A percentile compares a stretch with the other conserved stretches of the same genome.
These are phyloP conservation scores for Leavenworthia alabamica DNA, from an alignment of 345 rosid genomes.

Conservation along the genomic window DNA sequence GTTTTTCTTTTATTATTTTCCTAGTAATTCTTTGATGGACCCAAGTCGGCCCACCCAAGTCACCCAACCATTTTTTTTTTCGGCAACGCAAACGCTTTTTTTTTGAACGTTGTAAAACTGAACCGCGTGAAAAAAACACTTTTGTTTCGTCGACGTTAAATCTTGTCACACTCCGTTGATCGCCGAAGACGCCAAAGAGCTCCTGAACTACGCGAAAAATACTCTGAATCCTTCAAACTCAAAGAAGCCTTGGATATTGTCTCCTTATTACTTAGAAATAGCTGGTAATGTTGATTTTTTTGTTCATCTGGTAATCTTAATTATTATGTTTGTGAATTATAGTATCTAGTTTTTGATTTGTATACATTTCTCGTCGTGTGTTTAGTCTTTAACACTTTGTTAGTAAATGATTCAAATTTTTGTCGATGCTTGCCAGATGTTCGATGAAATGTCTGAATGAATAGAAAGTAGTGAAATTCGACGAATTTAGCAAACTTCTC, in stretches of 20 bases:
- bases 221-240: neutral
- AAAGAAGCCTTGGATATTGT: neutral
- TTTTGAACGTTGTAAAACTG: neutral
- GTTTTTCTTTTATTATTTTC: neutral
- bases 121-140: neutral
- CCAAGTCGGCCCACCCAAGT: no score
- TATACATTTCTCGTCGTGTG: neutral
- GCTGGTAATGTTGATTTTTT: neutral
- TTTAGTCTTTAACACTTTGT: neutral
- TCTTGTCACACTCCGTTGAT: neutral
- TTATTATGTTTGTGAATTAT: neutral
- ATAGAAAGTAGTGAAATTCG: neutral
- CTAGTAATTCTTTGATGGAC: neutral
- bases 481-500: neutral
- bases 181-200: neutral
- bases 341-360: neutral
- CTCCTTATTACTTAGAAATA: neutral
- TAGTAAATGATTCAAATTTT: neutral
- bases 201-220: neutral
- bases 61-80: neutral
- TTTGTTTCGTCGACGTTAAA: neutral
- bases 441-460: slow-evolving; percentile 30
- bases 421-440: slow-evolving; percentile 18
- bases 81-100: neutral
- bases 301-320: neutral